Percentiles rank a stretch among this genome's conserved stretches.
phyloP scores from a whole-genome alignment of 192 early-diverging fungal species.

The Coemansia guatemalensis region DNA sequence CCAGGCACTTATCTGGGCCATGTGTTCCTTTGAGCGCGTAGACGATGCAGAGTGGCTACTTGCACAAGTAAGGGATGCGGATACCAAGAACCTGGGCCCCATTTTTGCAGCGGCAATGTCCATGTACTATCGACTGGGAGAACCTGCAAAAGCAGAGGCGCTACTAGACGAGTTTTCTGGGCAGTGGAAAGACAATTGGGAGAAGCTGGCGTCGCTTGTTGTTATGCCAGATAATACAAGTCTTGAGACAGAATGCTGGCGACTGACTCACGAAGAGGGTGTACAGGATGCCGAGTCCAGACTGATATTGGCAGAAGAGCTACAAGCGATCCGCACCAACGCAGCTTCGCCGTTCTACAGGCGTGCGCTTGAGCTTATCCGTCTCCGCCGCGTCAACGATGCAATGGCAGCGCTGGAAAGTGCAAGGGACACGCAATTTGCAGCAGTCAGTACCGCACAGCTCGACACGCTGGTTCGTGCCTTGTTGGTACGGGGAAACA shows the following conservation, averaged over 20 bases:
- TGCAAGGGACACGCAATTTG: slow-evolving; percentile 10
- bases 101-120: slow-evolving; percentile 24
- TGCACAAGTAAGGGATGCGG: slow-evolving; percentile 1
- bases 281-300: background rate
- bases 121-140: slow-evolving; percentile 32
- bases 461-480: slow-evolving; percentile 18
- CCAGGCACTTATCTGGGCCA: slow-evolving; percentile 10
- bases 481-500: slow-evolving; percentile 13
- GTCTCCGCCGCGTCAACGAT: background rate
- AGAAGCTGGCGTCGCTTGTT: background rate
- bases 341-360: slow-evolving; percentile 32
- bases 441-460: slow-evolving; percentile 5
- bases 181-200: slow-evolving; percentile 12
- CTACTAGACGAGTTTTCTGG: slow-evolving; percentile 15
- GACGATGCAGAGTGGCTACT: slow-evolving; percentile 29
- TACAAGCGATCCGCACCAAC: slow-evolving; percentile 9
- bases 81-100: slow-evolving; percentile 16
- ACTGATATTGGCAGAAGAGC: slow-evolving; percentile 11
- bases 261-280: slow-evolving; percentile 11
- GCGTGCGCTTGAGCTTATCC: slow-evolving; percentile 20
- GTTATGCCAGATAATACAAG: slow-evolving; percentile 27
- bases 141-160: slow-evolving; percentile 11
- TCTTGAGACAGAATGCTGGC: slow-evolving; percentile 29
- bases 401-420: slow-evolving; percentile 16
- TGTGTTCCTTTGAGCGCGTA: slow-evolving; percentile 23